phyloP scores from a whole-genome alignment of 169 alveolate species.

The Cryptosporidium parvum region DNA sequence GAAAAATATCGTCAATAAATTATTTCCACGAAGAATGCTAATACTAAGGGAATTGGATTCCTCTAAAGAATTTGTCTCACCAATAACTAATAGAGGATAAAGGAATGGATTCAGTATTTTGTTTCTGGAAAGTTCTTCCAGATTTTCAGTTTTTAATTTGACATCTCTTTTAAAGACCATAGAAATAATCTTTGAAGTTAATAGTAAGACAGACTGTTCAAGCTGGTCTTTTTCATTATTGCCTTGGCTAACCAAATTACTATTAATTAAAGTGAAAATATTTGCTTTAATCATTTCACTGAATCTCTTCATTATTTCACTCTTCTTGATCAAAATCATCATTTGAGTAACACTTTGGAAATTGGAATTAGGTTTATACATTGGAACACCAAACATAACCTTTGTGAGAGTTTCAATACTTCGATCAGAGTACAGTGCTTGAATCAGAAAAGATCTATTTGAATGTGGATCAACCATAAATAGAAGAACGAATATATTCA shows the following conservation, averaged over 20 bases:
- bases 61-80: slow-evolving; percentile 44
- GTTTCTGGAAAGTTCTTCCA: slow-evolving; percentile 1
- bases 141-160: neutral
- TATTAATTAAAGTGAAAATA: slow-evolving; percentile 2
- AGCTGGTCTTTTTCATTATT: neutral
- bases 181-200: slow-evolving; percentile 53
- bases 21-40: slow-evolving; percentile 59
- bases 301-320: slow-evolving; percentile 41
- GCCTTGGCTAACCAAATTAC: neutral
- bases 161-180: slow-evolving; percentile 22
- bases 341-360: slow-evolving; percentile 47
- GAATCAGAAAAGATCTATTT: slow-evolving; percentile 47
- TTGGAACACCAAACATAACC: slow-evolving; percentile 52
- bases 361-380: slow-evolving; percentile 4
- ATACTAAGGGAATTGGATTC: slow-evolving; percentile 70
- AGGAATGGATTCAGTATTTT: slow-evolving; percentile 30
- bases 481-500: slow-evolving; percentile 40
- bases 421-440: slow-evolving; percentile 31
- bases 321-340: slow-evolving; percentile 20
- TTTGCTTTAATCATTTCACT: slow-evolving; percentile 28
- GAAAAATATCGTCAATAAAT: slow-evolving; percentile 6
- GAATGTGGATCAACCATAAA: slow-evolving; percentile 62
- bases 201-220: slow-evolving; percentile 19
- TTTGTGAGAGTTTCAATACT: slow-evolving; percentile 48
- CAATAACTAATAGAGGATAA: slow-evolving; percentile 59